Percentiles rank a stretch among this genome's conserved stretches.
phyloP scores from a whole-genome alignment of 306 rosid genomes.

The Quercus mongolica region DNA sequence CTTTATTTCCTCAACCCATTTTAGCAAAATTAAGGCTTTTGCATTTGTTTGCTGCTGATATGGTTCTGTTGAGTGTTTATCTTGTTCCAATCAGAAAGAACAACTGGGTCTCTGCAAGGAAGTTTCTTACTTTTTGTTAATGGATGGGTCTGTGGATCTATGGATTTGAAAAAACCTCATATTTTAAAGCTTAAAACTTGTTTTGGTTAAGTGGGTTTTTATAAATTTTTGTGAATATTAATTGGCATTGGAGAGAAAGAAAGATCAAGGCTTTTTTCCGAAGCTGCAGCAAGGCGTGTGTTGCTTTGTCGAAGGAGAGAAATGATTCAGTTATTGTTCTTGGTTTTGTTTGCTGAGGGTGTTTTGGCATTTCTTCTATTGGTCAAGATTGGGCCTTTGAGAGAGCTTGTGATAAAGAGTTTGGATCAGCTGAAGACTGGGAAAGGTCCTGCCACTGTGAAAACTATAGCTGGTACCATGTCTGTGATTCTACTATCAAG shows the following conservation, averaged over 20 bases:
- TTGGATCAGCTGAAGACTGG: slow-evolving; percentile 87
- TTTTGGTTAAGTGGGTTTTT: slow-evolving; percentile 7
- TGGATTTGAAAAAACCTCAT: neutral
- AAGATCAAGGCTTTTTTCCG: slow-evolving; percentile 19
- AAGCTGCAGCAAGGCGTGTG: slow-evolving; percentile 3
- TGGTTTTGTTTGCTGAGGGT: slow-evolving; percentile 77
- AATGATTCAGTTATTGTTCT: slow-evolving; percentile 85
- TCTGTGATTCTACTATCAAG: slow-evolving; percentile 80
- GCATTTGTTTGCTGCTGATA: slow-evolving; percentile 9
- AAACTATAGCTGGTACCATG: slow-evolving; percentile 92
- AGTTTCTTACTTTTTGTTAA: neutral
- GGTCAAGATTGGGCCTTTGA: slow-evolving; percentile 83
- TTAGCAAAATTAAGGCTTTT: slow-evolving; percentile 18
- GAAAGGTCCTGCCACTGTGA: slow-evolving; percentile 78
- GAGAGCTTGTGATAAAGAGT: slow-evolving; percentile 86
- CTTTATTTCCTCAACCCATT: slow-evolving; percentile 9
- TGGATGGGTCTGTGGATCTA: neutral
- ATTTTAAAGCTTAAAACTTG: slow-evolving; percentile 5
- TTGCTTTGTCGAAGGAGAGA: slow-evolving; percentile 21
- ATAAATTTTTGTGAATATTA: slow-evolving; percentile 1
- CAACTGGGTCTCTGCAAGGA: slow-evolving; percentile 10
- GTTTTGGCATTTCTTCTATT: slow-evolving; percentile 60
- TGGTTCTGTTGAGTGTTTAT: slow-evolving; percentile 15
- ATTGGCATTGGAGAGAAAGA: slow-evolving; percentile 14
- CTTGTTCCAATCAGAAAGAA: slow-evolving; percentile 14